phyloP scores from a whole-genome alignment of 257 asterid species.

The Petrea volubilis region DNA sequence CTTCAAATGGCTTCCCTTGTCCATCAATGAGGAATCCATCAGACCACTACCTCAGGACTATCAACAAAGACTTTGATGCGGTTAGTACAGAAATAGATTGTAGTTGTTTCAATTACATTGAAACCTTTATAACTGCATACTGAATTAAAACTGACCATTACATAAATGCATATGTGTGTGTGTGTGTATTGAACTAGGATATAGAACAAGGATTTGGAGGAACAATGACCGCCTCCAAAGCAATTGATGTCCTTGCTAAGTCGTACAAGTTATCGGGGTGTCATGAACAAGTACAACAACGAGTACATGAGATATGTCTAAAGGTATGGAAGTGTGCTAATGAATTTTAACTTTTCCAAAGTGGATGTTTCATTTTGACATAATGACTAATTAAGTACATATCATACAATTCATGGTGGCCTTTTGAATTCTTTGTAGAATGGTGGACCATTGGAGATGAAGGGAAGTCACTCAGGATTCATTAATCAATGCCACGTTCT shows the following conservation, averaged over 20 bases:
- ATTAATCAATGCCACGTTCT: conserved; percentile 51
- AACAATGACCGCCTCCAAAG: conserved; percentile 33
- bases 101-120: neutral
- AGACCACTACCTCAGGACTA: conserved; percentile 61
- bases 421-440: conserved; percentile 1
- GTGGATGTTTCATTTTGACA: neutral
- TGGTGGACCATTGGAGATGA: conserved; percentile 35
- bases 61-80: conserved; percentile 59
- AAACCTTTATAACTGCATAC: neutral
- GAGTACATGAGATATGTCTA: conserved; percentile 30
- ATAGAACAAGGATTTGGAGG: conserved; percentile 51
- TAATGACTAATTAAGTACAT: neutral
- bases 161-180: too few relatives aligned
- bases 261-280: conserved; percentile 48
- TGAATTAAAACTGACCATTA: neutral
- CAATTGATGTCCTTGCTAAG: conserved; percentile 42
- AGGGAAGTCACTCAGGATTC: conserved; percentile 51
- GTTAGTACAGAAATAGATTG: conserved; percentile 13
- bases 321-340: conserved; percentile 22
- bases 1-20: conserved; percentile 54
- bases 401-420: neutral
- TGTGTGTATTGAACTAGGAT: conserved; percentile 43
- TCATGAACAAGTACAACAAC: conserved; percentile 31
- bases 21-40: conserved; percentile 64
- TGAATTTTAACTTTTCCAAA: neutral